Evolutionary conservation across 75 land plant species (phyloP).

Genomic region (Chamaecyparis obtusa): DNA sequence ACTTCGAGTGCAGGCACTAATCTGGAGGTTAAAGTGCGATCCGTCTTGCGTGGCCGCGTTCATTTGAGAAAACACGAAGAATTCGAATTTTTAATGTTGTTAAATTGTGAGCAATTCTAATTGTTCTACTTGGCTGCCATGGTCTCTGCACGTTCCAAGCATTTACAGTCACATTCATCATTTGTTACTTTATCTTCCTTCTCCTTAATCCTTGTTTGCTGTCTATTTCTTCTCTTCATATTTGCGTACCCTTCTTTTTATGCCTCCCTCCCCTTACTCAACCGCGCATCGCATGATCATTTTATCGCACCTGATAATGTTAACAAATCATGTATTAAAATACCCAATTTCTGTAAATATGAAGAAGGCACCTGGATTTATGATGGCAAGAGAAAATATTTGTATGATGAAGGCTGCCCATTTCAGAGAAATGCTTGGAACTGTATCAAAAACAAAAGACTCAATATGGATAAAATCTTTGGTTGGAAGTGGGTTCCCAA

Average conservation of each 20-base stretch:
- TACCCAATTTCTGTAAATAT: slow-evolving; percentile 38
- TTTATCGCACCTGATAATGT: background rate
- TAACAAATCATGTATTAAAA: background rate
- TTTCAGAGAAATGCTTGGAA: slow-evolving; percentile 97
- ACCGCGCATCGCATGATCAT: background rate
- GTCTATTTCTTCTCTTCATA: background rate
- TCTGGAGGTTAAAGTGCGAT: too few relatives aligned
- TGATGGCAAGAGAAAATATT: slow-evolving; percentile 33
- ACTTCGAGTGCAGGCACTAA: too few relatives aligned
- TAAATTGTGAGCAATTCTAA: background rate
- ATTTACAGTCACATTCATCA: background rate
- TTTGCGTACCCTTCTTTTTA: background rate
- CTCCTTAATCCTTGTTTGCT: background rate
- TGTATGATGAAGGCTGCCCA: slow-evolving; percentile 67
- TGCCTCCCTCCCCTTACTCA: background rate
- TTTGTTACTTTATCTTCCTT: background rate
- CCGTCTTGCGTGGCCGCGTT: too few relatives aligned
- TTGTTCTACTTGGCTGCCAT: background rate
- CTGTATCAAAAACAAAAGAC: slow-evolving; percentile 68
- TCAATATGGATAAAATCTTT: slow-evolving; percentile 59
- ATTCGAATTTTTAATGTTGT: too few relatives aligned
- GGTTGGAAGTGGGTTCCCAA: slow-evolving; percentile 80
- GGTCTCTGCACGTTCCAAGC: background rate
- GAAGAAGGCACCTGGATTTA: slow-evolving; percentile 55
- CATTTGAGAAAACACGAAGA: too few relatives aligned